These are phyloP conservation scores for Mucor saturninus DNA, from an alignment of 371 early-diverging fungal species.

Conservation along the genomic window DNA sequence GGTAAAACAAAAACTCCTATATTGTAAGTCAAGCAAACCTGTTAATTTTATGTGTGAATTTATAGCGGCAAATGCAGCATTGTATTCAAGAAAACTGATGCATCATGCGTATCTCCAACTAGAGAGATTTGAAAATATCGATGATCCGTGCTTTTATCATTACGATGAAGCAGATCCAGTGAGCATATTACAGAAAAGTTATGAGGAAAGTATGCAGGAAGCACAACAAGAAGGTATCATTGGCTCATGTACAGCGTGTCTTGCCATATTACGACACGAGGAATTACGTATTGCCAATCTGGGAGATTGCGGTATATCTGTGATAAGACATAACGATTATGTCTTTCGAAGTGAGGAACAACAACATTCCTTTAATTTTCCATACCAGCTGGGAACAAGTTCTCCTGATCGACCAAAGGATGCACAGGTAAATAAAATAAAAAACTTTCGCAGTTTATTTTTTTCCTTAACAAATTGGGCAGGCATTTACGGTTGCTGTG, in stretches of 20 bases:
- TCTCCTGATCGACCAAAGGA: slow-evolving; percentile 66
- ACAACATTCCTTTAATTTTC: slow-evolving; percentile 82
- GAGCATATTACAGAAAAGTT: slow-evolving; percentile 72
- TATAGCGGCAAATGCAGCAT: slow-evolving; percentile 80
- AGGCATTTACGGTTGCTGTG: slow-evolving; percentile 72
- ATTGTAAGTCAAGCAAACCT: not conserved
- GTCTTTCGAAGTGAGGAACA: slow-evolving; percentile 90
- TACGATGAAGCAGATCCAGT: slow-evolving; percentile 62
- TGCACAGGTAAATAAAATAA: slow-evolving; percentile 58
- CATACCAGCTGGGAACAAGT: slow-evolving; percentile 74
- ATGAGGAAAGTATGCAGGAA: slow-evolving; percentile 44
- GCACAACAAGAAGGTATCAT: slow-evolving; percentile 53
- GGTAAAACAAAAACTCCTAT: slow-evolving; percentile 14
- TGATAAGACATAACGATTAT: slow-evolving; percentile 81
- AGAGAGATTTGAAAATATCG: slow-evolving; percentile 61
- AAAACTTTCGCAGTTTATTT: not conserved
- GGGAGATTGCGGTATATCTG: slow-evolving; percentile 89
- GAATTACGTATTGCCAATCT: slow-evolving; percentile 90
- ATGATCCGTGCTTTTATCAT: slow-evolving; percentile 35
- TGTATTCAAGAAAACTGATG: slow-evolving; percentile 90
- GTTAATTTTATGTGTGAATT: not conserved
- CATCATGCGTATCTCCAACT: slow-evolving; percentile 83
- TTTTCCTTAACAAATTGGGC: not conserved
- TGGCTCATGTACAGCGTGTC: slow-evolving; percentile 89
- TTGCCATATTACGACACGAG: slow-evolving; percentile 82